Evolutionary conservation across 441 rosid species (phyloP), one percentile per base, ranked within the genome.

Genomic region (Melastoma candidum): DNA sequence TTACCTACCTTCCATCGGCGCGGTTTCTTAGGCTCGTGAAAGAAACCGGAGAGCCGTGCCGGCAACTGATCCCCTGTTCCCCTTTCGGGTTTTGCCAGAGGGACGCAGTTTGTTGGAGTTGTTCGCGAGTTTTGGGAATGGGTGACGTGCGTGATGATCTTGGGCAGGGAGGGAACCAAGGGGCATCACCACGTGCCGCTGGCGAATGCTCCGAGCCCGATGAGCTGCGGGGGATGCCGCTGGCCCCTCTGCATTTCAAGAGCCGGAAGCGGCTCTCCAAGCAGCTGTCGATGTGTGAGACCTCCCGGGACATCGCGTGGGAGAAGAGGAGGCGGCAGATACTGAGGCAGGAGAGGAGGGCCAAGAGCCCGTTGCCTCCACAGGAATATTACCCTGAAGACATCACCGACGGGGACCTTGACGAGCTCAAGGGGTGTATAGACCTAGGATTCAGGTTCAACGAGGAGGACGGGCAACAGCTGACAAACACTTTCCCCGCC

Each of bases 281-380:
- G 72, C 97, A 90, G 67, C 75, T 87, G 51, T 90, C 98, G 0
- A 74, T 87, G 93, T 59, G 83, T 32, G 93, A 87, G 74, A 87
- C 85, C 0, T 58, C 68, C 0, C 75, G 87, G 3, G 97, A 88
- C 61, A 51, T 61, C 0, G 90, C 97, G 1, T 88, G 98, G 97
- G 98, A 92, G 70, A 84, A 69, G 74, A 68, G 94, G 24, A 82
- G 95, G 3, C 72, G 74, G 10, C 97, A 84, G 69, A 84, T 82
- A 59, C 57, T 83, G 2, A 66, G 60, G 17, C 84, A 76, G 43
- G 85, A 68, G 55, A 51, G 75, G 63, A 66, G 66, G 49, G 79
- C 48, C 51, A 73, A 58, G 14, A 67, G 50, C 22, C 22, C 22
- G 22, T 17, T 17, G 22, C 22, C 22, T 17, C 22, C 22, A 17